Conservation (phyloP, 2,329 filamentous ascomycete genomes). For the Knufia petricola region DNA sequence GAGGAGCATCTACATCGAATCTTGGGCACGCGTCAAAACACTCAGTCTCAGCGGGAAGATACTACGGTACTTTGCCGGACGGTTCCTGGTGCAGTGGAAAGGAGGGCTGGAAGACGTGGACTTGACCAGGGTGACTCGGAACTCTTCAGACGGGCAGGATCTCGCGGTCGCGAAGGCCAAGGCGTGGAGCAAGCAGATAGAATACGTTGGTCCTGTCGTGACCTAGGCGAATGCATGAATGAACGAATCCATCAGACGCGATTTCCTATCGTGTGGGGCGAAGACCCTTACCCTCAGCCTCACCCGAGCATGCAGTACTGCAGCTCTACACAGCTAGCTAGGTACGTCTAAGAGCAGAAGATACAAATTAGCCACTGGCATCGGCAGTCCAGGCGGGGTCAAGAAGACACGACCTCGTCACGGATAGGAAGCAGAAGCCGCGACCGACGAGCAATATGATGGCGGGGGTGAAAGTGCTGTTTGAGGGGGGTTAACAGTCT, state of each 20-base stretch:
- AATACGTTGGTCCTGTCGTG: constrained; percentile 20
- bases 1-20: constrained; percentile 78
- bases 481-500: no score
- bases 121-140: constrained; percentile 8
- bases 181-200: constrained; percentile 6
- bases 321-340: no score
- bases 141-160: constrained; percentile 23
- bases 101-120: constrained; percentile 44
- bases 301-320: no score
- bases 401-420: background rate
- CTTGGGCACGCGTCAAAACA: constrained; percentile 74
- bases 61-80: constrained; percentile 61
- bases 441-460: background rate
- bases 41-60: constrained; percentile 79
- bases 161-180: background rate
- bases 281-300: no score
- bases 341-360: no score
- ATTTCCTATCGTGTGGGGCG: no score
- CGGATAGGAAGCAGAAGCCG: background rate
- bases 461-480: background rate
- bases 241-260: no score
- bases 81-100: constrained; percentile 75
- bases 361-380: no score
- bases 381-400: no score
- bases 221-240: background rate